Evolutionary conservation across 257 asterid species (phyloP).

Genomic region (Forsythia suspensa): DNA sequence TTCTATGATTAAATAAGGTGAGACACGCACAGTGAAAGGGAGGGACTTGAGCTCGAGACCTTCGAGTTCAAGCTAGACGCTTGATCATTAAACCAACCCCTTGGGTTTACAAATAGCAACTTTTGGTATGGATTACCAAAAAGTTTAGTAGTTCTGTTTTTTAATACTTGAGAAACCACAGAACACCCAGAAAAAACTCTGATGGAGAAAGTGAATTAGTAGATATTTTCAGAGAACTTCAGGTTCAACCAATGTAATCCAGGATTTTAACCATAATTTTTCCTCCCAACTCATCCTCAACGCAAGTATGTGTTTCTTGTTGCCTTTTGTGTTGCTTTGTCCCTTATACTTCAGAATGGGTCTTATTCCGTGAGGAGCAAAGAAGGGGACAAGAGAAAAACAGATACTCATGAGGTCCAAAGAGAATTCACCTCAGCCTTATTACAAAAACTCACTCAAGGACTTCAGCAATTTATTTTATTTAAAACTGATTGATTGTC

Average conservation of each 20-base stretch:
- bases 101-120: background rate
- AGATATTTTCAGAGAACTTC: background rate
- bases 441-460: background rate
- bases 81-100: background rate
- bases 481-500: background rate
- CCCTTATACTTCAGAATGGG: background rate
- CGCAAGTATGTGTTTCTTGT: background rate
- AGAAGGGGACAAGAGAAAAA: background rate
- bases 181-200: background rate
- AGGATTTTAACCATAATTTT: background rate
- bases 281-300: background rate
- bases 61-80: background rate
- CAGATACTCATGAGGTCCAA: too few relatives aligned
- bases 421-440: background rate
- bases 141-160: background rate
- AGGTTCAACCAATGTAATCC: background rate
- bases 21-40: background rate
- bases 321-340: background rate
- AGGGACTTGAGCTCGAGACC: background rate
- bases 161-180: background rate
- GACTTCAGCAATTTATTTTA: background rate
- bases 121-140: background rate
- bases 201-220: background rate
- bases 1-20: background rate
- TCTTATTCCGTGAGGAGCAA: too few relatives aligned